Evolutionary conservation across 2,329 filamentous ascomycete genomes (phyloP).

Genomic region (Cercospora citrullina): DNA sequence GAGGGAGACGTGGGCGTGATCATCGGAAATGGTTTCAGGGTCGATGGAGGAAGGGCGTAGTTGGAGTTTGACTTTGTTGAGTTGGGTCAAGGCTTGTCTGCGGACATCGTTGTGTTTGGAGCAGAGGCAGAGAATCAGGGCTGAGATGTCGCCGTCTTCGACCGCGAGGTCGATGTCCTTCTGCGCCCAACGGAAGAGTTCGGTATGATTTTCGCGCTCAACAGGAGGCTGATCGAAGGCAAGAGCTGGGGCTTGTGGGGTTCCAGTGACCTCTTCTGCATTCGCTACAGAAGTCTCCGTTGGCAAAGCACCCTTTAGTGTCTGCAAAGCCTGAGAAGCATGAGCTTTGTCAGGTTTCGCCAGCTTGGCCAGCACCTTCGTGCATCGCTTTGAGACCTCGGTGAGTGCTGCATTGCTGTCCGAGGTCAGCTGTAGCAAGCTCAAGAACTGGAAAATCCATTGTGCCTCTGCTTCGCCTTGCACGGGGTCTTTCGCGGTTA

Average conservation of each 20-base stretch:
- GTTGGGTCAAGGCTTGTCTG: conserved; percentile 70
- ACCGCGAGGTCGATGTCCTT: conserved; percentile 78
- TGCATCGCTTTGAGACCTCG: neutral
- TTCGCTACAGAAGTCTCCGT: neutral
- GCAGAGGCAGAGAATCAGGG: conserved; percentile 72
- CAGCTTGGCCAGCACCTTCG: conserved; percentile 12
- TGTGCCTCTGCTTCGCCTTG: conserved; percentile 16
- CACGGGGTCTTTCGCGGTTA: conserved; percentile 20
- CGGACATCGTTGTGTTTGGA: conserved; percentile 75
- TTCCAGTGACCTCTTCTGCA: neutral
- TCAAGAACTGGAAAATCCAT: conserved; percentile 30
- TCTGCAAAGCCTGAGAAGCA: neutral
- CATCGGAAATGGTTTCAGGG: conserved; percentile 63
- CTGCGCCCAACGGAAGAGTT: conserved; percentile 64
- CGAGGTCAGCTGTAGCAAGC: conserved; percentile 18
- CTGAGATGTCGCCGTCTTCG: conserved; percentile 71
- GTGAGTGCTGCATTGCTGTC: conserved; percentile 17
- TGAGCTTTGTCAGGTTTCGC: neutral
- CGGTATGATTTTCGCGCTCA: conserved; percentile 48
- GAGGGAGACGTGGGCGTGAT: conserved; percentile 76
- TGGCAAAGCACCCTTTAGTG: neutral
- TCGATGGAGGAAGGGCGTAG: conserved; percentile 46
- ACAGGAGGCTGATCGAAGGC: conserved; percentile 42
- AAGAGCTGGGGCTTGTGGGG: neutral
- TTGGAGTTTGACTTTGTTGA: conserved; percentile 61